phyloP scores from a whole-genome alignment of 306 rosid species.

The Quercus berberidifolia region DNA sequence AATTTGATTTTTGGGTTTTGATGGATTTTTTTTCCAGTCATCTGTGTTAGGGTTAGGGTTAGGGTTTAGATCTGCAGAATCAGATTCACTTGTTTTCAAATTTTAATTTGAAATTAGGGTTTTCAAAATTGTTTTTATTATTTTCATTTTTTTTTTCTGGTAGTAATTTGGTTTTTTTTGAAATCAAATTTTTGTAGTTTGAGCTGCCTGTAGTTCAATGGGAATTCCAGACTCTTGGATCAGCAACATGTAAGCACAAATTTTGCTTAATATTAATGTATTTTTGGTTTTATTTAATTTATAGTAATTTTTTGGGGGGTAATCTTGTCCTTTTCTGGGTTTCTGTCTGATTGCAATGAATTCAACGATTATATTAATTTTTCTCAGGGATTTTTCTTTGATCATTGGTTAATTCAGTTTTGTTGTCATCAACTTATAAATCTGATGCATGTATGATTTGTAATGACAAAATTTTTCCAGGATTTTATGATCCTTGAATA shows the following conservation, averaged over 20 bases:
- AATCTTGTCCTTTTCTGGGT: slow-evolving; percentile 12
- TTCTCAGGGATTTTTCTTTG: no score
- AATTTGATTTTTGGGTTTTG: neutral
- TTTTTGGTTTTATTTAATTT: neutral
- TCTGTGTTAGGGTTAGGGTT: slow-evolving; percentile 24
- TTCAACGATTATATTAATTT: slow-evolving; percentile 6
- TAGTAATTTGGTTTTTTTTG: neutral
- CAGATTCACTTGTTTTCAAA: slow-evolving; percentile 3
- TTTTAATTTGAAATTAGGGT: slow-evolving; percentile 2
- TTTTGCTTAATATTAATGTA: neutral
- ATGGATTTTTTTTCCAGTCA: neutral
- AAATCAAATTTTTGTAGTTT: slow-evolving; percentile 12
- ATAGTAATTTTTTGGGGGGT: neutral
- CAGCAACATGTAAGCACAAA: slow-evolving; percentile 21
- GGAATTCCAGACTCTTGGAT: slow-evolving; percentile 18
- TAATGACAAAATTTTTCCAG: neutral
- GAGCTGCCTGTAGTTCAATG: slow-evolving; percentile 24
- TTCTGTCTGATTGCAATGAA: slow-evolving; percentile 9
- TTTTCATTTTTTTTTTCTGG: neutral
- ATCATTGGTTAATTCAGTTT: neutral
- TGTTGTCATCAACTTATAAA: neutral
- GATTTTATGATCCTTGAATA: slow-evolving; percentile 21
- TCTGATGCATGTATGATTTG: neutral
- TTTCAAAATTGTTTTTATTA: neutral
- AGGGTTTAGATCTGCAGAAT: slow-evolving; percentile 36